Evolutionary conservation across 78 protist species (phyloP), one percentile per base, ranked within the genome.

Genomic region (Acrasis kona): DNA sequence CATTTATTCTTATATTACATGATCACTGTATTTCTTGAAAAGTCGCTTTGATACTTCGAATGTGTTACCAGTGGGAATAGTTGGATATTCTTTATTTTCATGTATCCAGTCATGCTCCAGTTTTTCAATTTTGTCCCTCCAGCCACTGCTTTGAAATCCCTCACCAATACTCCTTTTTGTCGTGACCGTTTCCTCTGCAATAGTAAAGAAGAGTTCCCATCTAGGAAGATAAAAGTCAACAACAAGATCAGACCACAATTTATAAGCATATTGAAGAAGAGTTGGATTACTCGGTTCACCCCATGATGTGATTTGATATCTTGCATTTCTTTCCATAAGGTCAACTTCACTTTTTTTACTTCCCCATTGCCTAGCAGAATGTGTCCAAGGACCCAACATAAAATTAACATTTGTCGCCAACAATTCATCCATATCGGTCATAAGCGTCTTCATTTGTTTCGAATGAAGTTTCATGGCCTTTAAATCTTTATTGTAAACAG

Each of bases 231-330:
- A 31, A 2, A 39, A 80, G 5, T 1, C 74, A 5, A 34, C 2
- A n/a, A 77, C 61, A 31, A 84, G 65, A 9, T 84, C 88, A 6
- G 72, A 39, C 88, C 88, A 84, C 65, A 57, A 61, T 39, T 78
- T 77, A 27, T 65, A 19, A 5, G 88, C 88, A 42, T 84, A 84
- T 72, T 84, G 85, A n/a, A n/a, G n/a, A n/a, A n/a, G n/a, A 10
- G 37, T 12, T 27, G 79, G 70, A 41, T 78, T 65, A 7, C 76
- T 84, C 50, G 41, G 5, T 0, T 83, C 85, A 9, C 88, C 88
- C 88, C 88, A 84, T 39, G 79, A n/a, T 8, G 88, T 84, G 74
- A 84, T 19, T 68, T 79, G 87, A 28, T 77, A 61, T 19, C 76
- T 6, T 0, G 86, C 86, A 37, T 82, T 82, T 32, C 19, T 70